phyloP scores from a whole-genome alignment of 495 filamentous ascomycete genomes.

The Talaromyces ruber region DNA sequence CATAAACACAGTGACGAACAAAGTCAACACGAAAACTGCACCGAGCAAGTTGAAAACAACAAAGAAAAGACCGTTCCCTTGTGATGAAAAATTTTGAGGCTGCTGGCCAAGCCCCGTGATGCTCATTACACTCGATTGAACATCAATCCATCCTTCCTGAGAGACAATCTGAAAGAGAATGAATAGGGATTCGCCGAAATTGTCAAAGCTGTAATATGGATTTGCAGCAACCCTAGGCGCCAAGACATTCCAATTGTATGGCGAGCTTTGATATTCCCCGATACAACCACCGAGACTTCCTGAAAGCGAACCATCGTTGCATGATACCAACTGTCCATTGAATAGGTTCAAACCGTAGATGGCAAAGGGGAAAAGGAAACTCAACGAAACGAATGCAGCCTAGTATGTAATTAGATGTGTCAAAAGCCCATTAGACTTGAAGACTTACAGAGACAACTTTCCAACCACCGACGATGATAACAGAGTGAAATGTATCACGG shows the following conservation, averaged over 20 bases:
- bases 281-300: constrained; percentile 58
- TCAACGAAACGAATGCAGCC: constrained; percentile 89
- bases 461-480: constrained; percentile 87
- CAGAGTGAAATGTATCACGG: constrained; percentile 90
- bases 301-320: constrained; percentile 62
- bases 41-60: constrained; percentile 94
- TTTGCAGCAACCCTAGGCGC: constrained; percentile 75
- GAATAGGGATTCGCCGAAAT: constrained; percentile 85
- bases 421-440: background rate
- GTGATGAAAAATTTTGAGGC: constrained; percentile 54
- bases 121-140: constrained; percentile 72
- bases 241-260: constrained; percentile 74
- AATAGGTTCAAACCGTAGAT: constrained; percentile 94
- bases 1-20: constrained; percentile 99
- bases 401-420: constrained; percentile 17
- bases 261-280: constrained; percentile 68
- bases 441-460: constrained; percentile 63
- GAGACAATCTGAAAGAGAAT: constrained; percentile 99
- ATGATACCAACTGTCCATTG: constrained; percentile 66
- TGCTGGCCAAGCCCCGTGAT: constrained; percentile 73
- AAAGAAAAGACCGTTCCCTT: constrained; percentile 89
- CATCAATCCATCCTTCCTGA: constrained; percentile 94
- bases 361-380: constrained; percentile 90
- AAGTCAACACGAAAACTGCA: constrained; percentile 92
- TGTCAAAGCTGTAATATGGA: constrained; percentile 85